phyloP scores from a whole-genome alignment of 2,329 filamentous ascomycete genomes.

The Aspergillus carbonarius region DNA sequence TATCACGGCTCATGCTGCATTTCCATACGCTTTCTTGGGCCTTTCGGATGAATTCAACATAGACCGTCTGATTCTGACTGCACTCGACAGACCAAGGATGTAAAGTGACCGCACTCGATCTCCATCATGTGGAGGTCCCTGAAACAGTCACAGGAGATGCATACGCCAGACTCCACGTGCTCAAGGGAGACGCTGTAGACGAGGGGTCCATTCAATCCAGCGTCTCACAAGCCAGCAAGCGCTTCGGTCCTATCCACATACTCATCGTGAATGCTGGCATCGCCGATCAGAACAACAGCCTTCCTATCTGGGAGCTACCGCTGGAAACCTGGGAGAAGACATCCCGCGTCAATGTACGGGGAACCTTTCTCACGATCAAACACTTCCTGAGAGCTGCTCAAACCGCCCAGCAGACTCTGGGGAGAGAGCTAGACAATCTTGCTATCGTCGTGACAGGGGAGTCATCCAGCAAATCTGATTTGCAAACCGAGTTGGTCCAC shows the following conservation, averaged over 20 bases:
- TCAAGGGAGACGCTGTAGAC: slow-evolving; percentile 50
- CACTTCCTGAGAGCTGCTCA: slow-evolving; percentile 52
- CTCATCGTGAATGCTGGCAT: background rate
- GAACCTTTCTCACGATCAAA: slow-evolving; percentile 57
- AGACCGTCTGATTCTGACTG: background rate
- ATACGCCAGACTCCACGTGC: slow-evolving; percentile 39
- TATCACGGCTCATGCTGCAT: too few species aligned
- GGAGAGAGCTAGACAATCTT: slow-evolving; percentile 49
- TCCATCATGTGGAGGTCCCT: slow-evolving; percentile 37
- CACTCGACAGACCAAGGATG: slow-evolving; percentile 49
- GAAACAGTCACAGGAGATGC: slow-evolving; percentile 21
- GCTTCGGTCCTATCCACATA: slow-evolving; percentile 1
- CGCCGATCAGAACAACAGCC: background rate
- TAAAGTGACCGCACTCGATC: slow-evolving; percentile 55
- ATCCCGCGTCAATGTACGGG: slow-evolving; percentile 52
- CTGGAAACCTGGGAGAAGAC: slow-evolving; percentile 54
- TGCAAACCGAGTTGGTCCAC: slow-evolving; percentile 55
- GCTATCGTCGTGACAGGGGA: slow-evolving; percentile 56
- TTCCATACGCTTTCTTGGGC: background rate
- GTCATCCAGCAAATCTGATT: slow-evolving; percentile 50
- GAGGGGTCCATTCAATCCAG: slow-evolving; percentile 47
- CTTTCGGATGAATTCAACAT: too few species aligned
- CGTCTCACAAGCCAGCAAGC: slow-evolving; percentile 28
- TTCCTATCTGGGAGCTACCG: slow-evolving; percentile 52
- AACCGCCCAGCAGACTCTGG: slow-evolving; percentile 37